A percentile compares a stretch with the other conserved stretches of the same genome.
These are phyloP conservation scores for Hymenoscyphus repandus DNA, from an alignment of 2,329 filamentous ascomycete genomes.

Conservation along the genomic window DNA sequence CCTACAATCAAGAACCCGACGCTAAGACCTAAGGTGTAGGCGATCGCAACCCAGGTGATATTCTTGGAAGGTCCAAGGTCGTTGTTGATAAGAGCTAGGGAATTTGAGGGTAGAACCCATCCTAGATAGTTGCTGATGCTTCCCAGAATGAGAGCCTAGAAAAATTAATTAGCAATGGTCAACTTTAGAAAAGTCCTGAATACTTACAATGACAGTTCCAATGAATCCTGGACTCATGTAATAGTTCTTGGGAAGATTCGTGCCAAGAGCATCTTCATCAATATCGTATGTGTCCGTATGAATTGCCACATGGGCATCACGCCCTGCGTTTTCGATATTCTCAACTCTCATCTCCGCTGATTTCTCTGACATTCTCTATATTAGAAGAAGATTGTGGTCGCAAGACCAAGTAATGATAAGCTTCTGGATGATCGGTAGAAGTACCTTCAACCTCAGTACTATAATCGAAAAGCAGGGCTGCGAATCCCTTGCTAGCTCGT, in stretches of 20 bases:
- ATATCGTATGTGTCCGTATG: slow-evolving; percentile 8
- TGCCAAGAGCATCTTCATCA: slow-evolving; percentile 8
- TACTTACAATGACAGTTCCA: slow-evolving; percentile 10
- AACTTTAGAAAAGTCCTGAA: not conserved
- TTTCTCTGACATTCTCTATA: too few relatives aligned
- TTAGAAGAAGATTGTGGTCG: too few relatives aligned
- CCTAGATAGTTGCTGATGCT: slow-evolving; percentile 14
- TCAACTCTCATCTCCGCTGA: not conserved
- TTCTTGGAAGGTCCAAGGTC: not conserved
- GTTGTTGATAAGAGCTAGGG: slow-evolving; percentile 4
- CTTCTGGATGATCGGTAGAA: too few relatives aligned
- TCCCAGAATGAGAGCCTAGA: slow-evolving; percentile 21
- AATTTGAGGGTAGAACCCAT: slow-evolving; percentile 16
- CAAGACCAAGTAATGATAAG: too few relatives aligned
- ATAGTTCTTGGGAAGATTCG: slow-evolving; percentile 8
- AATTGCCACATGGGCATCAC: slow-evolving; percentile 5
- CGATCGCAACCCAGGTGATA: not conserved
- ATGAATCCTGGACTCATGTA: slow-evolving; percentile 11
- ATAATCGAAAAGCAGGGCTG: too few relatives aligned
- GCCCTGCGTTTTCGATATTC: slow-evolving; percentile 1
- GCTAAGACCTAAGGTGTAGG: not conserved
- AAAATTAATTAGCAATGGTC: not conserved
- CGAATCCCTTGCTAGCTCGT: too few relatives aligned
- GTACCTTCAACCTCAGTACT: too few relatives aligned
- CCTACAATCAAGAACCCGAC: slow-evolving; percentile 38